Base-by-base conservation (phyloP, 1,284 basidiomycete genomes). In the Singerocomus rubriflavus region DNA sequence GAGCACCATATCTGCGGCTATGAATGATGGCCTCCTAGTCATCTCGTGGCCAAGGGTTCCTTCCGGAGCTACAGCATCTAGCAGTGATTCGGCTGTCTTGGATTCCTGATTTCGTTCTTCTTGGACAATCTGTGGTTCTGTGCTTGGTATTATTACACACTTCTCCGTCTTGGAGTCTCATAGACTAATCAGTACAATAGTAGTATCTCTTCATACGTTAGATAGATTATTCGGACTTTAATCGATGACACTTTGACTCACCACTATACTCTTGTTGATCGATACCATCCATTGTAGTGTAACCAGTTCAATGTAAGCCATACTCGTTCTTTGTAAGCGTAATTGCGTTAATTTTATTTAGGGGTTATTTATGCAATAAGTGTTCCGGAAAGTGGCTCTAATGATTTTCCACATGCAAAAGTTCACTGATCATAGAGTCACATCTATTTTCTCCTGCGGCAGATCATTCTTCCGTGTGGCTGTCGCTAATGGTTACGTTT, bases 1-100 rank as follows among this genome's bases (percentile, higher is more conserved):
- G 58, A 69, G 67, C 13, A 67, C 65, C 13, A 65, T 71, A 52
- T 70, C 66, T 4, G 65, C 65, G 5, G 54, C 66, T 4, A 66
- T 70, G 67, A 68, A 60, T 30, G 68, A 70, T 44, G 65, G 65
- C 1, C 38, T 67, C 1, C 58, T 67, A 4, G 33, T 66, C 1
- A 26, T 70, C 25, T 68, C 65, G 4, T 67, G 65, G 65, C 65
- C 65, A 2, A 57, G 54, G 31, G 31, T 39, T 4, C 54, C 67
- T 17, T 36, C 57, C 0, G 61, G 60, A 33, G 37, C 54, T 34
- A 61, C 51, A 53, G 46, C 56, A 46, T 44, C 58, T 6, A 42
- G 0, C 6, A 25, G 46, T 46, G 53, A 59, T 34, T 47, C 61
- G 30, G 8, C 44, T 21, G 4, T 12, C 12, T 29, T 37, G 6